Evolutionary conservation across 768 basidiomycete species (phyloP), one percentile per base, ranked within the genome.

Genomic region (Lactarius psammicola): DNA sequence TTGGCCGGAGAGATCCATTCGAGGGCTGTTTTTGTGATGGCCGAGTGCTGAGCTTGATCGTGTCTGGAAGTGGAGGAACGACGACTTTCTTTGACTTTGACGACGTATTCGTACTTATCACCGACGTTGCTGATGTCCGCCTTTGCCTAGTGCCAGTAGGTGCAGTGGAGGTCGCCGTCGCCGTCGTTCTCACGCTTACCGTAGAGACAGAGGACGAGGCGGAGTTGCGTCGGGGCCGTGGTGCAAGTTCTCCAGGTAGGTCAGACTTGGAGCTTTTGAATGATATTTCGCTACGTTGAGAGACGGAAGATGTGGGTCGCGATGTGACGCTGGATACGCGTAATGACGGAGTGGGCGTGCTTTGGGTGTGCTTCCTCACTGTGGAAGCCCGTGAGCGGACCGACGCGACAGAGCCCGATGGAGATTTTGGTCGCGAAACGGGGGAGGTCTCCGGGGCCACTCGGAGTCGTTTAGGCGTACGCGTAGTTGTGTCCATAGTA

Each of bases 261-360:
- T 73, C 77, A 10, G 76, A 79, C 57, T 75, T 77, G 7, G 82
- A 80, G 3, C 81, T 82, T 64, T 79, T 79, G 72, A 82, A 85
- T 11, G 78, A 77, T 28, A 69, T 74, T 28, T 80, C 79, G 64
- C 79, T 80, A 42, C 64, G 64, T 56, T 72, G 76, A 31, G 75
- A 75, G 31, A 73, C 58, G 11, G 68, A 60, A 17, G 74, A 71
- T 7, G 67, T 60, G 18, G 75, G 73, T 59, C 71, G 64, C 5
- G 72, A 70, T 15, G 63, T 31, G 30, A 49, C 57, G 57, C 63
- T 56, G n/a, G 70, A 38, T n/a, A 61, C 56, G n/a, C 69, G 69
- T 44, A 69, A 40, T 23, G 64, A 63, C 17, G 68, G 69, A 23
- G 60, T 62, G 17, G 67, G 68, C 28, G 68, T 65, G 51, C 67